A percentile compares a stretch with the other conserved stretches of the same genome.
Evolutionary conservation across 2,329 filamentous ascomycete genomes (phyloP).

Genomic region (Triangularia setosa): DNA sequence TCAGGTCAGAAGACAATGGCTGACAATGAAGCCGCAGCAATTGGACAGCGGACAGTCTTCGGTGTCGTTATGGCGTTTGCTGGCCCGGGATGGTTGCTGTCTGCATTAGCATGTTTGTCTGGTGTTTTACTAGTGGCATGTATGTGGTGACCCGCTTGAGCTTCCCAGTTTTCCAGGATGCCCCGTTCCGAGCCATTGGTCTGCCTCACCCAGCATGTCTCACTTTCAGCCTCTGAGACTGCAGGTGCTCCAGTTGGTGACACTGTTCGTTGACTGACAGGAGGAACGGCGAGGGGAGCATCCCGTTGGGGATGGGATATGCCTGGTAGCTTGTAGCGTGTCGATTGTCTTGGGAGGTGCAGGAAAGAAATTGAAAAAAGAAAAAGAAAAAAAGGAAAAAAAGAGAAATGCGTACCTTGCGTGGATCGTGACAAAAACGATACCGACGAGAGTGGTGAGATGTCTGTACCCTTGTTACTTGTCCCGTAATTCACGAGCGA

Average conservation of each 20-base stretch:
- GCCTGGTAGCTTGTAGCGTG: not conserved
- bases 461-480: not conserved
- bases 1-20: not conserved
- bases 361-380: not conserved
- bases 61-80: not conserved
- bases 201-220: not conserved
- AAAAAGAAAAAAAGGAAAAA: not conserved
- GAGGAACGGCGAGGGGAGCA: not conserved
- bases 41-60: not conserved
- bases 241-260: not conserved
- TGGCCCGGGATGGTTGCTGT: not conserved
- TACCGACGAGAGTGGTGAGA: not conserved
- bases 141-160: not conserved
- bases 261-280: not conserved
- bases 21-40: not conserved
- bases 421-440: not conserved
- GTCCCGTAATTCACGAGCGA: not conserved
- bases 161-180: not conserved
- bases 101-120: not conserved
- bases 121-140: not conserved
- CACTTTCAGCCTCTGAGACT: not conserved
- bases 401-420: not conserved
- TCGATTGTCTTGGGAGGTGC: not conserved
- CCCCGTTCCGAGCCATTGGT: not conserved
- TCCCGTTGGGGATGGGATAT: not conserved